Percentiles rank a stretch among this genome's conserved stretches.
These are phyloP conservation scores for Amanita exitialis DNA, from an alignment of 768 basidiomycete species.

Conservation along the genomic window DNA sequence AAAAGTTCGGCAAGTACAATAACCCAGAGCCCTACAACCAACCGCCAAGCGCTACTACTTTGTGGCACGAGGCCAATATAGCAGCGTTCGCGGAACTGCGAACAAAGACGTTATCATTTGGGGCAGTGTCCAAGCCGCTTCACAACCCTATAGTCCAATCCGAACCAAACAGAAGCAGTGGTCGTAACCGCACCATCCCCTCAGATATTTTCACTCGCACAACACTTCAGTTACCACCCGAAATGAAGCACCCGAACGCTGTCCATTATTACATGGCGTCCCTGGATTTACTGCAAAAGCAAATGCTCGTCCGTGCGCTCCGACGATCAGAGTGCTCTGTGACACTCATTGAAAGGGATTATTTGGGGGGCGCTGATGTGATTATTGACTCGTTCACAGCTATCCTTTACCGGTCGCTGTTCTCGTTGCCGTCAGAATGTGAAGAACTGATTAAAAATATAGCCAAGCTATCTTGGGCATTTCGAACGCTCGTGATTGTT, in stretches of 20 bases:
- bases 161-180: slow-evolving; percentile 1
- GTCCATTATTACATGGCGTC: slow-evolving; percentile 63
- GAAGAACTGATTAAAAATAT: slow-evolving; percentile 34
- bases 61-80: slow-evolving; percentile 4
- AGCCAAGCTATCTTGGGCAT: slow-evolving; percentile 54
- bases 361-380: slow-evolving; percentile 44
- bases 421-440: slow-evolving; percentile 38
- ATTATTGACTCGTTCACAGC: slow-evolving; percentile 57
- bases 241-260: slow-evolving; percentile 19
- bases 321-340: slow-evolving; percentile 33
- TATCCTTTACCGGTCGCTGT: slow-evolving; percentile 38
- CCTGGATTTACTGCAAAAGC: slow-evolving; percentile 58
- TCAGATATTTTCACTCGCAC: slow-evolving; percentile 30
- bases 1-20: neutral
- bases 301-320: slow-evolving; percentile 44
- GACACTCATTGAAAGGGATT: slow-evolving; percentile 55
- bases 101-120: slow-evolving; percentile 9
- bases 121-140: neutral
- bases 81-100: slow-evolving; percentile 29
- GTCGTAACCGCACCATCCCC: slow-evolving; percentile 20
- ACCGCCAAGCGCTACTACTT: neutral
- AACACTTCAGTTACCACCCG: slow-evolving; percentile 33
- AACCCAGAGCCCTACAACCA: neutral
- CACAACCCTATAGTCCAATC: slow-evolving; percentile 1
- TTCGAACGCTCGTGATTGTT: slow-evolving; percentile 41